phyloP scores from a whole-genome alignment of 306 rosid species.

The Castanea sativa region DNA sequence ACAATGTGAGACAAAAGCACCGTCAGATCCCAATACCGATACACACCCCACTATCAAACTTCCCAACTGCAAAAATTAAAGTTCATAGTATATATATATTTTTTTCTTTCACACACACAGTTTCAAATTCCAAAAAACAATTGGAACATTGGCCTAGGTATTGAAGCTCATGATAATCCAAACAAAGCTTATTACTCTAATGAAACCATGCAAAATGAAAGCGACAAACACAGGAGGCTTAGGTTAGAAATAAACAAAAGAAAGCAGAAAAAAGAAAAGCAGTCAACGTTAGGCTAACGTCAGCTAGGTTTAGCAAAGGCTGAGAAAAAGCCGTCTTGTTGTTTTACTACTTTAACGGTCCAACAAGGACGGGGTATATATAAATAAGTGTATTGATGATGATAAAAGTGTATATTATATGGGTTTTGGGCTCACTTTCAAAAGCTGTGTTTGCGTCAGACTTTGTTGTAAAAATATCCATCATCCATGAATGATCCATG shows the following conservation, averaged over 20 bases:
- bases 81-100: neutral
- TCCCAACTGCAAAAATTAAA: neutral
- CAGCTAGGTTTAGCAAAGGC: constrained; percentile 67
- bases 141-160: constrained; percentile 30
- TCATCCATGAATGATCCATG: neutral
- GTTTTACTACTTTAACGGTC: constrained; percentile 53
- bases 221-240: constrained; percentile 42
- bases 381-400: neutral
- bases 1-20: constrained; percentile 50
- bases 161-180: constrained; percentile 34
- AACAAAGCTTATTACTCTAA: constrained; percentile 8
- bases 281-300: constrained; percentile 61
- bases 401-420: neutral
- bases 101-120: constrained; percentile 21
- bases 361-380: constrained; percentile 6
- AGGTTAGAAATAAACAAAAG: neutral
- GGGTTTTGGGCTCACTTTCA: constrained; percentile 10
- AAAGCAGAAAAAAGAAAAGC: constrained; percentile 30
- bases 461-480: neutral
- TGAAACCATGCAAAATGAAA: constrained; percentile 41
- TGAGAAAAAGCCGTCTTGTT: constrained; percentile 75
- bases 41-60: neutral
- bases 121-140: constrained; percentile 28
- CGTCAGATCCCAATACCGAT: constrained; percentile 57
- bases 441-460: constrained; percentile 68